Base-by-base conservation (phyloP, 192 early-diverging fungal species). In the Radiomyces spectabilis region DNA sequence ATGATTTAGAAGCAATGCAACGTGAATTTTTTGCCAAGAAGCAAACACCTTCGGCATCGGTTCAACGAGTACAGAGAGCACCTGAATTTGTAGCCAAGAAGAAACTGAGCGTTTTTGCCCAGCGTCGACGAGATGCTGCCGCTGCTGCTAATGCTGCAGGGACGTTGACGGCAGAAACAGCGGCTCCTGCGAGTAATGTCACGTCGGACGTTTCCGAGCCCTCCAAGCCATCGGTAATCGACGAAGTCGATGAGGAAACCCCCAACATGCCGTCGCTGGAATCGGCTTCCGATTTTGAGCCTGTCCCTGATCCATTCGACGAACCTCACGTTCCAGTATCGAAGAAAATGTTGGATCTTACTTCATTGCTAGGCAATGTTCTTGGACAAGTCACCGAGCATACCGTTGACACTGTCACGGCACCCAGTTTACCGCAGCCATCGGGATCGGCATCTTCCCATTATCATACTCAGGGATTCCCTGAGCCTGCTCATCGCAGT, bases 1-100 rank as follows among this genome's bases (percentile, higher is more conserved):
- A 80, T 5, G 78, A 80, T 43, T 54, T 80, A 4, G 47, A 77
- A 19, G 62, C 57, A 13, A 40, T 77, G 27, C 78, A 80, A 27
- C 61, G 74, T 29, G 73, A 80, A 16, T 80, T 80, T 41, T 59
- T 69, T 30, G 60, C 44, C 7, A 63, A 41, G 19, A 38, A 60
- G 0, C 62, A 66, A 48, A 57, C 42, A 13, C 68, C 71, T 3
- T 62, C 78, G 1, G 78, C 78, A 10, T 55, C 52, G n/a, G 66
- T 72, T 18, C 32, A 68, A 24, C 44, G 72, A n/a, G n/a, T n/a
- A 13, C 43, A 35, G 25, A 30, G 41, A 35, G 59, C 57, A 12
- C 65, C 77, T 21, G 18, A 16, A 7, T 30, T 66, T 21, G 35
- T 16, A 4, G 15, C n/a, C 6, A 35, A 41, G 29, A 33, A 58